Base-by-base conservation (phyloP, 192 early-diverging fungal genomes). In the Backusella luteola region DNA sequence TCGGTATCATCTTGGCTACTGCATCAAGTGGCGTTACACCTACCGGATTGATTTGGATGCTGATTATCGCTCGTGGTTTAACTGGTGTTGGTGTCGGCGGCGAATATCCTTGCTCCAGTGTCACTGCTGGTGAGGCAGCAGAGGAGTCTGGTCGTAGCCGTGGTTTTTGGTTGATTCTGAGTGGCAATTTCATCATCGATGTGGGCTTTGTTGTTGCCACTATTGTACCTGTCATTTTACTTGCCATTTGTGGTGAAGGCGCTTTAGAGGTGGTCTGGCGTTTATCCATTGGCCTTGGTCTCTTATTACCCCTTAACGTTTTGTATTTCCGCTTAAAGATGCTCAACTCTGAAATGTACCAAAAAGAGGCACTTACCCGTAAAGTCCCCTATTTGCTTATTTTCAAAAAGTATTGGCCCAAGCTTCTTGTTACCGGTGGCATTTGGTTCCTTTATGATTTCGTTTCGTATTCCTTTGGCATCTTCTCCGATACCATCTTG, bases 271-370 rank as follows among this genome's bases (percentile, higher is more conserved):
- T 78, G 19, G 81, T 82, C 23, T 88, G 88, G 88, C 84, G 87
- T 59, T 69, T 85, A 14, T 83, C 87, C 2, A 83, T 89, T 39
- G 87, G 85, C 73, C 80, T 89, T 71, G 87, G 87, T 8, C 78
- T 86, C 41, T 26, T 84, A 3, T 77, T 84, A 19, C 85, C 85
- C 41, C 63, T 86, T 49, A 79, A 79, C 26, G 83, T 86, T 26
- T 41, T 84, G 73, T 84, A 83, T 49, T 89, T 89, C 85, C 87
- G 88, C 63, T 73, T 89, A 68, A 89, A 89, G 76, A 89, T 85
- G 85, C 53, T 71, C 67, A 89, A 89, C 79, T 88, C 87, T 14
- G 77, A 86, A 26, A 76, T 77, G 66, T 89, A 81, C 77, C 77
- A 80, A 26, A 82, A 89, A 73, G 77, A 88, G 63, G 77, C 85